phyloP scores from a whole-genome alignment of 129 eudicot species.

The Mikania micrantha region DNA sequence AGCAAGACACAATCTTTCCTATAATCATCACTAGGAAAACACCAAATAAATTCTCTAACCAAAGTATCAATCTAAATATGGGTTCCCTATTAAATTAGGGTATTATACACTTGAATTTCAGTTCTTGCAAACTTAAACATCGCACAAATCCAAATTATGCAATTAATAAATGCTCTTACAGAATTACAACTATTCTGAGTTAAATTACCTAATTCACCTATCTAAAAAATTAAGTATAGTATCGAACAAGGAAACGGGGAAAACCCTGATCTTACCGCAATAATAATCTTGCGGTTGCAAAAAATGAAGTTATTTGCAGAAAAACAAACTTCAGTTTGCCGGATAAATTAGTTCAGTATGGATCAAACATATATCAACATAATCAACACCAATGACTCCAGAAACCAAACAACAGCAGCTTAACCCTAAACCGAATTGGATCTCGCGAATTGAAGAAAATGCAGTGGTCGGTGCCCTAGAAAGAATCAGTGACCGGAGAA shows the following conservation, averaged over 20 bases:
- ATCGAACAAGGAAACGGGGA: no score
- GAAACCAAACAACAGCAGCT: neutral
- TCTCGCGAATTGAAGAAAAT: constrained; percentile 3
- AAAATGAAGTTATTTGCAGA: neutral
- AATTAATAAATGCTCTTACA: neutral
- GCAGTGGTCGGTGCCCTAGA: constrained; percentile 18
- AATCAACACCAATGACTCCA: constrained; percentile 11
- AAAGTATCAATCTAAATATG: neutral
- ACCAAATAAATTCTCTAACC: neutral
- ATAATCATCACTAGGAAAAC: constrained; percentile 4
- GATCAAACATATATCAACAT: constrained; percentile 1
- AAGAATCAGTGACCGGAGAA: constrained; percentile 2
- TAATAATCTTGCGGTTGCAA: neutral
- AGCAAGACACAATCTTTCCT: constrained; percentile 1
- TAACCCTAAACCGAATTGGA: constrained; percentile 18
- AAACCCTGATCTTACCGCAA: constrained; percentile 19
- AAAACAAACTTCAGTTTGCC: neutral
- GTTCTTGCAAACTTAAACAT: neutral
- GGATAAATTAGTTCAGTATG: neutral
- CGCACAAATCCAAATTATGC: constrained; percentile 10
- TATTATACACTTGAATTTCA: neutral
- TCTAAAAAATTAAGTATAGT: no score
- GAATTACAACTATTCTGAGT: neutral
- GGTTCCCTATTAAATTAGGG: neutral
- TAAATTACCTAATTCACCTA: neutral